Evolutionary conservation across 2,329 filamentous ascomycete genomes (phyloP).

Genomic region (Diaporthe nobilis): DNA sequence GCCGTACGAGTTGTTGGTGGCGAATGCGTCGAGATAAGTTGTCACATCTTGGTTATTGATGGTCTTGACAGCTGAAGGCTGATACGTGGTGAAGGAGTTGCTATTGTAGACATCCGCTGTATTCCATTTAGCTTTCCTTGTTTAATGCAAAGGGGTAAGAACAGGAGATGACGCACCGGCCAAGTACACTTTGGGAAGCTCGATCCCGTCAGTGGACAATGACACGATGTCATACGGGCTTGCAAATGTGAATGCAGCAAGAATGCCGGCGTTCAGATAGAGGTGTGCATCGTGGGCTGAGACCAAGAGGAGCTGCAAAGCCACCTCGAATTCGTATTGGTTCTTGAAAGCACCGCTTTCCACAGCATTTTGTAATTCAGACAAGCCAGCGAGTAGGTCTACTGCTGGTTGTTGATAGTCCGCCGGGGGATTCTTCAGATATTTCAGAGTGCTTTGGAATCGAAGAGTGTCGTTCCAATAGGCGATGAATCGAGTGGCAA

Average conservation of each 20-base stretch:
- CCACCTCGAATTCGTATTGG: constrained; percentile 55
- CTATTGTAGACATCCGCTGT: constrained; percentile 1
- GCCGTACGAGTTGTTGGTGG: constrained; percentile 52
- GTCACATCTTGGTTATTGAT: constrained; percentile 51
- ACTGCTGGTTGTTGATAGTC: constrained; percentile 50
- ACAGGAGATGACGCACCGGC: not conserved
- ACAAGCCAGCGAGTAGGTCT: constrained; percentile 51
- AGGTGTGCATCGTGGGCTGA: constrained; percentile 55
- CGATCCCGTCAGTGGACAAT: constrained; percentile 50
- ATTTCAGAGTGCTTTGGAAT: constrained; percentile 7
- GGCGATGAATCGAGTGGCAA: constrained; percentile 2
- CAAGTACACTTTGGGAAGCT: constrained; percentile 53
- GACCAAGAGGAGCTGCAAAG: constrained; percentile 51
- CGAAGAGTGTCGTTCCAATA: constrained; percentile 11
- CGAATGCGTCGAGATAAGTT: constrained; percentile 50
- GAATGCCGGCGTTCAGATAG: constrained; percentile 48
- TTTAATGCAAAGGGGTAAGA: not conserved
- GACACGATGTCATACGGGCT: constrained; percentile 50
- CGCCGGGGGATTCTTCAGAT: not conserved
- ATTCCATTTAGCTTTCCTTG: constrained; percentile 34
- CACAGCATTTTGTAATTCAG: constrained; percentile 50
- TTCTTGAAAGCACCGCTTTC: constrained; percentile 50
- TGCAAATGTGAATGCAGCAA: constrained; percentile 50
- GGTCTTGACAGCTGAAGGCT: constrained; percentile 46
- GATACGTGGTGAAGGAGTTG: constrained; percentile 28